Base-by-base conservation (phyloP, 257 asterid species). In the Nicotiana obtusifolia region DNA sequence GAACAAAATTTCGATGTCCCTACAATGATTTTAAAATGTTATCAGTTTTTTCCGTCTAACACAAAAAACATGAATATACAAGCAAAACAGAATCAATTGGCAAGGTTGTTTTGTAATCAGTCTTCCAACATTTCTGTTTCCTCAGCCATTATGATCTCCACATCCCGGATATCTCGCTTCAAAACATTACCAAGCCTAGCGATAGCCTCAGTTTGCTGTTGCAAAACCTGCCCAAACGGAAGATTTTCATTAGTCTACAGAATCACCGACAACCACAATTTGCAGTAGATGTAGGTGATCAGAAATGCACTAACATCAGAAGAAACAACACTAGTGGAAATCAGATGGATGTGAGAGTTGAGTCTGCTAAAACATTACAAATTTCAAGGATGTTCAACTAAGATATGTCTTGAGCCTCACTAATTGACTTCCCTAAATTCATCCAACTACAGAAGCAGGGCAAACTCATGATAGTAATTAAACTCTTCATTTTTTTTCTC, bases 131-230 rank as follows among this genome's bases (percentile, higher is more conserved):
- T 92, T 71, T 91, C 93, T 5, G 92, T 85, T 78, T 91, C 98
- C 84, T 92, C 98, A 0, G 97, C 90, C 97, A 96, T 92, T 79
- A 96, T 96, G 84, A 96, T 96, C 90, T 93, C 98, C 94, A 90
- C 82, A 80, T 96, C 97, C 84, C 99, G 87, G 49, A 87, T 84
- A 80, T 94, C 98, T 77, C 97, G 90, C 85, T 96, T 96, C 89
- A 94, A 86, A 82, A 96, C 97, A 83, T 66, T 93, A 56, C 97
- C 98, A 68, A 96, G 97, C 87, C 98, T 88, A 35, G 89, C 93
- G 78, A 94, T 94, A 26, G 97, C 98, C 85, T 89, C 99, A 0
- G 98, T 96, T 85, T 94, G 99, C 87, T 90, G 92, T 82, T 92
- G 99, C 90, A 96, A 84, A 28, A 96, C 98, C 99, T 96, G 86